Base-by-base conservation (phyloP, 1,284 basidiomycete genomes). In the Thelephora terrestris region DNA sequence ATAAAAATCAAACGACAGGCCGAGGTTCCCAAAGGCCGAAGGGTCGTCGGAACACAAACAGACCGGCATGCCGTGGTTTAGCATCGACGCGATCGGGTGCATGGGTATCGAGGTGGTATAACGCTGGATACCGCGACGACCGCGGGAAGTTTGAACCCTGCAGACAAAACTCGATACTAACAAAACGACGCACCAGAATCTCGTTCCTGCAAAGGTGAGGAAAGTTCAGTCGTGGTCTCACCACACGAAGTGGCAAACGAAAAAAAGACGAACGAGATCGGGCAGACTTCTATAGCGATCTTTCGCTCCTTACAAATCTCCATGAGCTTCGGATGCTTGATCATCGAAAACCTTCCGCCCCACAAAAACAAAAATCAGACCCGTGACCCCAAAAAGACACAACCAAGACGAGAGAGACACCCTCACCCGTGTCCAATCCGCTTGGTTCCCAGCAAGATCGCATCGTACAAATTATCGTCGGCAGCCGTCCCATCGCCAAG, bases 401-500 rank as follows among this genome's bases (percentile, higher is more conserved):
- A 23, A 18, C 10, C 2, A 35, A 10, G 5, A 7, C 10, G 6
- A 27, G n/a, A 29, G 29, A 27, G 20, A 43, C 45, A 12, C 27
- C 27, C 20, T 27, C 39, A 18, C 29, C 43, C 43, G 63, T 90
- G 86, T 0, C 86, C 86, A 48, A 89, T 88, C 14, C 86, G 75
- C 57, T 81, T 85, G 3, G 86, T 85, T 20, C 80, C 85, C 16
- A 89, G 67, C 27, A 87, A 61, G 40, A 90, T 76, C 3, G 86
- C 86, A 58, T 90, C 86, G 58, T 85, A 88, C 34, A 91, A 64
- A 58, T 91, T 91, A 45, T 74, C 61, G 55, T 91, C 87, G 14
- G 81, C 79, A 27, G 67, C 63, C 7, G 74, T 76, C 4, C 85
- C 85, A 57, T 89, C 86, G 5, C 80, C 79, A 16, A 83, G 69